Evolutionary conservation across 1,284 basidiomycete species (phyloP), one percentile per base, ranked within the genome.

Genomic region (Tylopilus orsonianus): DNA sequence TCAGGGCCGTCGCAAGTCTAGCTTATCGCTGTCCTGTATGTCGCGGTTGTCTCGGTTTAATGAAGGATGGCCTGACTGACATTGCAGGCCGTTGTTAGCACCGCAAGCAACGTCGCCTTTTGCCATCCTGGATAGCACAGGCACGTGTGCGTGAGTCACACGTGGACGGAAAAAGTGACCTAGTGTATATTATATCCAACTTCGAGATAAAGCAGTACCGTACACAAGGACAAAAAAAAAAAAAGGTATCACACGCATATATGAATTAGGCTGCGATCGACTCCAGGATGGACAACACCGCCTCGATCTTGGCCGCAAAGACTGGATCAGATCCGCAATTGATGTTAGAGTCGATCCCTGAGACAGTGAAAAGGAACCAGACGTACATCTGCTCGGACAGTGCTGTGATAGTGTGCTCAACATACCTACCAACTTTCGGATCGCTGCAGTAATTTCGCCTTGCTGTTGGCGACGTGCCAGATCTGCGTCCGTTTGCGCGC

Each of bases 41-140:
- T 49, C 16, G 37, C 12, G 8, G 26, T n/a, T 12, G 14, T 26
- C 10, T 29, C 3, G 7, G 1, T 4, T 6, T 24, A 4, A 13
- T 2, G 16, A 5, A 33, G 14, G 16, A 14, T 29, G 3, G 1
- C 1, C 3, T 29, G 4, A n/a, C 46, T 54, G 44, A 65, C 41
- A 5, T 18, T 4, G 34, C 4, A 14, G 38, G 22, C 19, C 19
- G 1, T 22, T 16, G 19, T 24, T 46, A 66, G 60, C 60, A 29
- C 56, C 61, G 7, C 64, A 58, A 24, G 33, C 58, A 0, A 49
- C 55, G 2, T 66, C 64, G 5, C 64, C 62, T 1, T 66, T 65
- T 36, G 53, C 64, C 16, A 52, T 66, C 14, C 26, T 62, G 38
- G 60, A 65, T 16, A 60, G 38, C 18, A 29, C 42, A 7, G 57